Evolutionary conservation across 2,329 filamentous ascomycete species (phyloP), one percentile per base, ranked within the genome.

Genomic region (Zymoseptoria brevis): DNA sequence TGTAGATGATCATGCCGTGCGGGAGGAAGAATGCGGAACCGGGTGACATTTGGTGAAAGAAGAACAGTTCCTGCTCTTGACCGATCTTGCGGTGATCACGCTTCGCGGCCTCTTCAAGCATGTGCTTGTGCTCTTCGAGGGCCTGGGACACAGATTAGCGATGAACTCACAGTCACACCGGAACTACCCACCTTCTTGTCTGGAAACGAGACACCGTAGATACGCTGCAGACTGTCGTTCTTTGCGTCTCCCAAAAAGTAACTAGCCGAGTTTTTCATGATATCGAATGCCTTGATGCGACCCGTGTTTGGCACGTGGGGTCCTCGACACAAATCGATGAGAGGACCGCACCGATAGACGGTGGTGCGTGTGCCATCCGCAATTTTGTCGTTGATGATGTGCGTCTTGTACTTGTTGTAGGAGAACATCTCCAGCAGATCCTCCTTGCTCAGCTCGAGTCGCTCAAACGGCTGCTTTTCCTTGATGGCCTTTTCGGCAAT

Each of bases 361-460:
- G 94, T 97, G 73, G 90, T 96, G 72, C 83, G 90, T 58, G 90
- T 92, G 67, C 90, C 91, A 67, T 96, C 90, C 48, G 87, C 81
- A 62, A 97, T 89, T 76, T 95, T 91, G 79, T 91, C 88, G 68
- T 90, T 87, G 78, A 99, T 97, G 75, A 97, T 96, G 75, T 96
- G 89, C 74, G 96, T 86, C 83, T 99, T 97, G 81, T 96, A 97
- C 75, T 94, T 94, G 82, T 95, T 96, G 81, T 96, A 95, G 68
- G 86, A 85, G 80, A 97, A 97, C 89, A 97, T 96, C 74, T 96
- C 90, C 56, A 94, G 83, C 55, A 97, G 82, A 66, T 97, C 87
- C 57, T 93, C 88, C 77, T 97, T 97, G 65, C 88, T 88, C 71
- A 96, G 83, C 64, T 88, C 88, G 53, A 97, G 80, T 60, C 94